Evolutionary conservation across 371 early-diverging fungal species (phyloP).

Genomic region (Globomyces sp.): DNA sequence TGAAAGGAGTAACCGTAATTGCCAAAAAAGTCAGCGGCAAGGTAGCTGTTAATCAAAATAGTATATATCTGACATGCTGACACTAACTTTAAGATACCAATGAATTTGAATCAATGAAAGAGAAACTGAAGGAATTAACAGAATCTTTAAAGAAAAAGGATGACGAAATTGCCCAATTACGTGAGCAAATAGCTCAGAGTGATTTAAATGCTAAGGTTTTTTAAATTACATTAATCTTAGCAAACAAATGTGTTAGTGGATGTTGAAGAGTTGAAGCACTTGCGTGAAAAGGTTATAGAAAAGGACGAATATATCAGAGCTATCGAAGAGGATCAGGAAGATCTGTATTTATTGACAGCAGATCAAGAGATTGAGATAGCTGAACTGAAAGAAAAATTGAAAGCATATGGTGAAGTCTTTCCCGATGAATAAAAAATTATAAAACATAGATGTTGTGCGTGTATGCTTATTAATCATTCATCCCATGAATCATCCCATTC

Average conservation of each 20-base stretch:
- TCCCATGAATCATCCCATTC: conserved; percentile 15
- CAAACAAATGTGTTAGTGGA: no score
- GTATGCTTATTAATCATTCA: no score
- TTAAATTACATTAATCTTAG: no score
- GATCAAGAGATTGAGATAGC: conserved; percentile 74
- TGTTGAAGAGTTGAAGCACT: background rate
- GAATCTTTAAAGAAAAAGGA: conserved; percentile 22
- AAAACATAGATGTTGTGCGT: no score
- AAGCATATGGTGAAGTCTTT: conserved; percentile 47
- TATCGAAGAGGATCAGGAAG: conserved; percentile 81
- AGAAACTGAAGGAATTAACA: conserved; percentile 39
- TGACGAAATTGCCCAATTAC: conserved; percentile 26
- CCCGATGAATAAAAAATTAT: conserved; percentile 21
- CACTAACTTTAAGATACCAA: no score
- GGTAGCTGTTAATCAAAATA: background rate
- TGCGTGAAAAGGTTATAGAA: conserved; percentile 33
- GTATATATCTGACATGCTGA: background rate
- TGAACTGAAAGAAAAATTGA: conserved; percentile 59
- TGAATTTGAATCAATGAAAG: conserved; percentile 15
- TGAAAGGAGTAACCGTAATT: background rate
- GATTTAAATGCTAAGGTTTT: background rate
- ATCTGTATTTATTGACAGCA: conserved; percentile 81
- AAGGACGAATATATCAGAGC: conserved; percentile 32
- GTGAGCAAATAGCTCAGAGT: background rate
- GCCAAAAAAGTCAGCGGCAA: background rate